Conservation (phyloP, 2,329 filamentous ascomycete species). For the Alternaria ventricosa region DNA sequence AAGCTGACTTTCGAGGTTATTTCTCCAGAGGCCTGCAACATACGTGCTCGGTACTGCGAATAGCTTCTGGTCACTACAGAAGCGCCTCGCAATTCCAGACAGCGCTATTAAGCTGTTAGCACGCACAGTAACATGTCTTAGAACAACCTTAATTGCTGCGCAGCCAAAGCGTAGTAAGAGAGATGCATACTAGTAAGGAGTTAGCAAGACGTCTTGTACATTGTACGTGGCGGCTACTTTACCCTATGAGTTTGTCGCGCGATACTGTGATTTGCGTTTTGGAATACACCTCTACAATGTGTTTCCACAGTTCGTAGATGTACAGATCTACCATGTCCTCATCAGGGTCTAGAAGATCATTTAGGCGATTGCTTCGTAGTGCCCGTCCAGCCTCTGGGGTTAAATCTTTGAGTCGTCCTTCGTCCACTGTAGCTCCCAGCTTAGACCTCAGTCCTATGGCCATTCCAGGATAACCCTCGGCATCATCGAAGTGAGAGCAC, state of each 20-base stretch:
- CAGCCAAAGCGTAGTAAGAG: too few relatives aligned
- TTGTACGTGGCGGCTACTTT: too few relatives aligned
- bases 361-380: constrained; percentile 4
- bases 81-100: constrained; percentile 18
- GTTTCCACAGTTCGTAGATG: constrained; percentile 21
- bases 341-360: constrained; percentile 4
- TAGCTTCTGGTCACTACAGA: not conserved
- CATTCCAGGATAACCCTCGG: constrained; percentile 9
- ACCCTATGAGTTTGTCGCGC: constrained; percentile 20
- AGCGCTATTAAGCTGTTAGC: constrained; percentile 6
- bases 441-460: not conserved
- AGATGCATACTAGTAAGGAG: too few relatives aligned
- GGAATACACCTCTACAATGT: constrained; percentile 24
- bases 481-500: constrained; percentile 14
- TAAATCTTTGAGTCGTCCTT: constrained; percentile 9
- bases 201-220: too few relatives aligned
- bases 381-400: not conserved
- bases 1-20: constrained; percentile 21
- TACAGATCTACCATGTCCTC: constrained; percentile 2
- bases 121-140: too few relatives aligned
- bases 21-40: constrained; percentile 25
- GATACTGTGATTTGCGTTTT: constrained; percentile 6
- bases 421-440: not conserved
- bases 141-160: too few relatives aligned
- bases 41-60: constrained; percentile 4